Evolutionary conservation across 164 flowering plant genomes (phyloP).

Genomic region (Vitis vinifera): DNA sequence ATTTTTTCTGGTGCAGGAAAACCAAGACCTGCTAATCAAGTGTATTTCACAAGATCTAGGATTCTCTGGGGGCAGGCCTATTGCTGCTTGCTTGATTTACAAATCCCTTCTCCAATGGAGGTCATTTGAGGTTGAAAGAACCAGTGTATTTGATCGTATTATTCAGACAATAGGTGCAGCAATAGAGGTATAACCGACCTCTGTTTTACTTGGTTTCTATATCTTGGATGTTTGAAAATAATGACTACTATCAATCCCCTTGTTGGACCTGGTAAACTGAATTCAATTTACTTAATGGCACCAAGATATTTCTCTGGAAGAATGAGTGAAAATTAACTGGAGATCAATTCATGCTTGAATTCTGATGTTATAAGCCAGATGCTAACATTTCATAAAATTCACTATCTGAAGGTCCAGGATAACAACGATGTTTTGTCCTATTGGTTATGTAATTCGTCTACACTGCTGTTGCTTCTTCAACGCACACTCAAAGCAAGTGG

Average conservation of each 20-base stretch:
- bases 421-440: conserved; percentile 75
- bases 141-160: conserved; percentile 87
- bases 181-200: conserved; percentile 58
- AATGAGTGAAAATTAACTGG: too few relatives aligned
- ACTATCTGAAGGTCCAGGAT: conserved; percentile 65
- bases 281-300: too few relatives aligned
- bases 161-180: conserved; percentile 88
- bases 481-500: conserved; percentile 96
- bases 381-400: too few relatives aligned
- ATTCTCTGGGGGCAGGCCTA: conserved; percentile 80
- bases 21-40: conserved; percentile 86
- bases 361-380: too few relatives aligned
- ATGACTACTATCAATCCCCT: too few relatives aligned
- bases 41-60: conserved; percentile 90
- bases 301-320: too few relatives aligned
- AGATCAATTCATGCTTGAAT: too few relatives aligned
- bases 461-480: conserved; percentile 88
- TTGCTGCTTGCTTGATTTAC: conserved; percentile 92
- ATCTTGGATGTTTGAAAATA: neutral
- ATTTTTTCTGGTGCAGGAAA: conserved; percentile 54
- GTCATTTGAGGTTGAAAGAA: conserved; percentile 97
- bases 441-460: conserved; percentile 91
- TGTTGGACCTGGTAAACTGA: too few relatives aligned
- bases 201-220: neutral
- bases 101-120: conserved; percentile 99